These are phyloP conservation scores for Echinochloa phyllopogon DNA, from an alignment of 176 grass and related monocot genomes.

Conservation along the genomic window DNA sequence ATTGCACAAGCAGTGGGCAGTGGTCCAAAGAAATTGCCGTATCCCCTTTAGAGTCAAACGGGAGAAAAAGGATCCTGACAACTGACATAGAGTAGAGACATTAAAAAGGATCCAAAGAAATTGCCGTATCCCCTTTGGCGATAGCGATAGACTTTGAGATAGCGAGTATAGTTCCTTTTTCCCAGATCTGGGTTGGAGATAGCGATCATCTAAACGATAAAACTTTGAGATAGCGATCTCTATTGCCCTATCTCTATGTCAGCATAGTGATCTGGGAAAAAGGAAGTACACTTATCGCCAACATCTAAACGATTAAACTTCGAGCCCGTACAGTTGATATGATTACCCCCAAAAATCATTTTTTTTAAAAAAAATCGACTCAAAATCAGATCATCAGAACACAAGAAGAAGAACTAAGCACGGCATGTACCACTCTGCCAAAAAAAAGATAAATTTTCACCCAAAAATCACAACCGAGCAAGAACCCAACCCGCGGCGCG, in stretches of 20 bases:
- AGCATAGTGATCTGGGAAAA: constrained; percentile 4
- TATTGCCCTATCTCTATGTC: too few species aligned
- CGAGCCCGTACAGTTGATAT: background rate
- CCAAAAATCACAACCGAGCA: background rate
- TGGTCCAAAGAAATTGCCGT: constrained; percentile 4
- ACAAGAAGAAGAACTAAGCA: constrained; percentile 10
- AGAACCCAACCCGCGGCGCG: background rate
- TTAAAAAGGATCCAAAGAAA: too few species aligned
- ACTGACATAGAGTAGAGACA: too few species aligned
- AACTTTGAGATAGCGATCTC: too few species aligned
- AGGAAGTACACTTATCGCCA: background rate
- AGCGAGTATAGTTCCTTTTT: too few species aligned
- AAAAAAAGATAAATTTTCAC: constrained; percentile 20
- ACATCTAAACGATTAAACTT: background rate
- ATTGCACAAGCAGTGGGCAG: constrained; percentile 7
- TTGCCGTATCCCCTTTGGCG: too few species aligned
- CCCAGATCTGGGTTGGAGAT: background rate
- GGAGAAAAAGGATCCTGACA: too few species aligned
- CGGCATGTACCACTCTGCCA: background rate
- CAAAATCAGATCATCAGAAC: constrained; percentile 6
- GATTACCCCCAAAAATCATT: background rate
- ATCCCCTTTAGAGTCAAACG: constrained; percentile 6
- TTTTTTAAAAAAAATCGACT: background rate
- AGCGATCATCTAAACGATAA: too few species aligned
- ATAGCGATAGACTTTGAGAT: too few species aligned